Conservation (phyloP, 1,284 basidiomycete genomes). For the Heterobasidion occidentale region DNA sequence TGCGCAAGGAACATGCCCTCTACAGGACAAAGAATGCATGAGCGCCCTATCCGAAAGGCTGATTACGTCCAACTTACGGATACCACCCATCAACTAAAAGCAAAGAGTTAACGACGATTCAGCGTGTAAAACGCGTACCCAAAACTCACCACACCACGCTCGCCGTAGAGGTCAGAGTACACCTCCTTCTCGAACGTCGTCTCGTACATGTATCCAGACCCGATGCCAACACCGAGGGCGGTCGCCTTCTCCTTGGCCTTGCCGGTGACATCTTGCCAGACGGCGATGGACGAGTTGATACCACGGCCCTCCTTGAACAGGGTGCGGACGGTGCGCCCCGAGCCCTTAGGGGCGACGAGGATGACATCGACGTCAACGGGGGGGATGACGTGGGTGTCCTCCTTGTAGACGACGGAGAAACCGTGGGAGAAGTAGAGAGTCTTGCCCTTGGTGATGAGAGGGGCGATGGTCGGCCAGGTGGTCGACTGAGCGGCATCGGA, state of each 20-base stretch:
- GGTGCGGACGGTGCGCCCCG: constrained; percentile 96
- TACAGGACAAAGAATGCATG: constrained; percentile 17
- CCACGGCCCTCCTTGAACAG: constrained; percentile 99
- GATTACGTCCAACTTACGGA: constrained; percentile 51
- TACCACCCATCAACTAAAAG: constrained; percentile 90
- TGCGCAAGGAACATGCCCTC: constrained; percentile 99
- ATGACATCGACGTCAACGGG: constrained; percentile 97
- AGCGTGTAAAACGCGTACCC: not conserved
- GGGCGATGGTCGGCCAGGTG: constrained; percentile 86
- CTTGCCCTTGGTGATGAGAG: constrained; percentile 97
- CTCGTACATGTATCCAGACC: constrained; percentile 96
- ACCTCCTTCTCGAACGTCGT: constrained; percentile 99
- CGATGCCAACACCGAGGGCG: constrained; percentile 91
- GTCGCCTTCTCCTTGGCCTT: constrained; percentile 97
- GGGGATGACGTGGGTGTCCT: constrained; percentile 91
- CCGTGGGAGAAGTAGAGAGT: constrained; percentile 99
- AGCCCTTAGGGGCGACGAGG: constrained; percentile 98
- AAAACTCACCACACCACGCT: constrained; percentile 92
- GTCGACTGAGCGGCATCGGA: constrained; percentile 97
- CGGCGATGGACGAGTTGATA: constrained; percentile 87
- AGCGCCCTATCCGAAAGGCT: not conserved
- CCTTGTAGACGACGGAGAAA: constrained; percentile 98
- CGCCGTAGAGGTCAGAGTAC: constrained; percentile 98
- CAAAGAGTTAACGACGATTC: constrained; percentile 2
- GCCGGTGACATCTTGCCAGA: constrained; percentile 93